Evolutionary conservation across 208 protist genomes (phyloP), one percentile per base, ranked within the genome.

Genomic region (Leishmania aethiopica): DNA sequence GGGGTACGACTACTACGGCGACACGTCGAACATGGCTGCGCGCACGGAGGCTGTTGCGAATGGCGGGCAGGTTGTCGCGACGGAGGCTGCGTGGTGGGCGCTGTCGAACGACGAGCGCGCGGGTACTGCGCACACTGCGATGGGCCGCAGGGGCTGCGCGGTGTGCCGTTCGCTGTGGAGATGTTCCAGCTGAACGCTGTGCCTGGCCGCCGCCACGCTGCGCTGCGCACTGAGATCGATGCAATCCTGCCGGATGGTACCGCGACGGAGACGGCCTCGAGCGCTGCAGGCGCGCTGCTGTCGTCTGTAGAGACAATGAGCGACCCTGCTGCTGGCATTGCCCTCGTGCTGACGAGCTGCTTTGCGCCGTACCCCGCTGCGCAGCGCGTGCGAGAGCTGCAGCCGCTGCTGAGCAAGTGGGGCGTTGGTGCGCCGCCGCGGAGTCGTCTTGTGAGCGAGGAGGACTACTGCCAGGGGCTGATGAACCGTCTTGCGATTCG

Each of bases 21-120:
- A 70, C 66, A 47, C 66, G 66, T 28, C 66, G 66, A 70, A 70
- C 66, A 70, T 70, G 66, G 66, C 66, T 47, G 94, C 96, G n/a
- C 93, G 95, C 77, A 92, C 95, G 53, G 90, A 95, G 86, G 84
- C 86, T 42, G 83, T 94, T 49, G 91, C 84, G 45, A 86, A 93
- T 57, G 95, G 94, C 55, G 95, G 95, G 57, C 93, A 97, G 87
- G 88, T 95, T 32, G 25, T 94, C 17, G 28, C 90, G 83, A 92
- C 88, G 74, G 87, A 90, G 74, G 53, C 71, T 45, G 78, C 87
- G 79, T 91, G 84, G 78, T 84, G 84, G 82, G 78, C 87, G 19
- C 81, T 91, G 42, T 88, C 84, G 53, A 70, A 86, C 32, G 32
- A 22, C 3, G 79, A 86, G 84, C 90, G 88, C 17, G 86, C 53